Evolutionary conservation across 495 filamentous ascomycete species (phyloP).

Genomic region (Annulohypoxylon stygium): DNA sequence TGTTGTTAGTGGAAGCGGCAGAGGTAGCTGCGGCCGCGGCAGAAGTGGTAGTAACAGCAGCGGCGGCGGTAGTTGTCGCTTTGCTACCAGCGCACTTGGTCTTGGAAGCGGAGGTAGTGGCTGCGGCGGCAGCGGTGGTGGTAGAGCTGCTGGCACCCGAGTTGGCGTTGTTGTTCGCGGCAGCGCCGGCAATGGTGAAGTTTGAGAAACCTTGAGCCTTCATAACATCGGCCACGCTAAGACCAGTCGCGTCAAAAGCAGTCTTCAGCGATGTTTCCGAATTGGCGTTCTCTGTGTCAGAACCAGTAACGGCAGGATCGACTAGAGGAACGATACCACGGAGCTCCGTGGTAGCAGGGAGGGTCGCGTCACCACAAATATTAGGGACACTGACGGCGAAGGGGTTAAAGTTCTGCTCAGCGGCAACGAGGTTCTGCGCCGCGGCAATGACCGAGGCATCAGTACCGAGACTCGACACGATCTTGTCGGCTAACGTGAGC

Average conservation of each 20-base stretch:
- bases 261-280: constrained; percentile 60
- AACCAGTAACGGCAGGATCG: constrained; percentile 67
- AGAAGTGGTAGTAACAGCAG: constrained; percentile 25
- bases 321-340: constrained; percentile 72
- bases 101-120: constrained; percentile 32
- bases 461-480: constrained; percentile 67
- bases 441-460: constrained; percentile 66
- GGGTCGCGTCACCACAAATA: constrained; percentile 68
- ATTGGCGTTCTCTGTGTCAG: constrained; percentile 67
- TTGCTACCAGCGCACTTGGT: constrained; percentile 16
- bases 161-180: constrained; percentile 36
- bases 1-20: constrained; percentile 55
- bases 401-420: constrained; percentile 79
- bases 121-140: constrained; percentile 36
- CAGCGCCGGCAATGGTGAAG: constrained; percentile 62
- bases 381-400: constrained; percentile 66
- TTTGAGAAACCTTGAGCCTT: constrained; percentile 66
- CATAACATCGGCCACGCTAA: constrained; percentile 68
- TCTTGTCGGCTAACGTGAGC: constrained; percentile 70
- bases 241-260: constrained; percentile 66
- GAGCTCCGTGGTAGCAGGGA: constrained; percentile 68
- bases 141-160: constrained; percentile 1
- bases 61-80: constrained; percentile 9
- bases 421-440: constrained; percentile 69
- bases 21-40: constrained; percentile 44